Evolutionary conservation across 768 basidiomycete species (phyloP), one percentile per base, ranked within the genome.

Genomic region (Auriscalpium microsporum): DNA sequence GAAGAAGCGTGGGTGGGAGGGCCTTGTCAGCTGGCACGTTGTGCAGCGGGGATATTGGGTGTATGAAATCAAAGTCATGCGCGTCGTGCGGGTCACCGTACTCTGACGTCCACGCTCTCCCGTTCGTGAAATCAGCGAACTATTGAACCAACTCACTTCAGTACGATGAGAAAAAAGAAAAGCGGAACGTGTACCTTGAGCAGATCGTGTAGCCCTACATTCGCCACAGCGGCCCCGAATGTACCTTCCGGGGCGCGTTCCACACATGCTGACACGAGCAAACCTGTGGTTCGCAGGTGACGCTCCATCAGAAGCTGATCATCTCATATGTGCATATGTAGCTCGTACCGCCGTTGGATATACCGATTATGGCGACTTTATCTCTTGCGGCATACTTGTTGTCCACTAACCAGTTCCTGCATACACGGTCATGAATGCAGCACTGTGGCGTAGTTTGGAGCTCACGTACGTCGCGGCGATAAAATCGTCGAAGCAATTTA

Each of bases 31-130:
- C 73, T 42, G 83, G 77, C n/a, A 92, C 75, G 60, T 87, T 92
- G 67, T 93, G 90, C 28, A 93, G 63, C 0, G 90, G 90, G 10
- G 90, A 92, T 56, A 87, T 78, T 2, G 83, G 84, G 65, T 81
- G 75, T 60, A 91, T 88, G 71, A 87, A 91, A 71, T 93, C 90
- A 62, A 93, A 93, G 60, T 89, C 88, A 10, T 82, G 73, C 3
- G 89, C 75, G 56, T 83, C 74, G 62, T 86, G 81, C 3, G 90
- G 84, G 64, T 86, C 72, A 14, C 90, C 90, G 54, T 86, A 92
- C 68, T 92, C 90, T 23, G 82, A 78, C 2, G 77, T 81, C 90
- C 90, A 93, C 5, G 84, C 83, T 57, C 78, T 77, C 48, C 89
- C 88, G 52, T 87, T 87, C 0, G 88, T 88, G 62, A 85, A 90